These are phyloP conservation scores for Hypericum androsaemum DNA, from an alignment of 345 rosid species.

Conservation along the genomic window DNA sequence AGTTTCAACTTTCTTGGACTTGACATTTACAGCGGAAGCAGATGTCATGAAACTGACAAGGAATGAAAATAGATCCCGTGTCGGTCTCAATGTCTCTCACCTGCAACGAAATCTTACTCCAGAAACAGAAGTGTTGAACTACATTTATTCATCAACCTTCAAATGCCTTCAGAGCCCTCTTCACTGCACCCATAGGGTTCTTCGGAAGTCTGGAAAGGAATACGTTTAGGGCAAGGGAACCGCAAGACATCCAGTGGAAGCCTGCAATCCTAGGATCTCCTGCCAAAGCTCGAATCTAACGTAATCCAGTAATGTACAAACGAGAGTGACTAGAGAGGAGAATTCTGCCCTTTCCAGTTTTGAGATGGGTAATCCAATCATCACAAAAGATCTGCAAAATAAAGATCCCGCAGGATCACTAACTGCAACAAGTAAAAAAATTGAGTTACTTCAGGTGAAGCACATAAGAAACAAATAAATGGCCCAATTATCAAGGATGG, in stretches of 20 bases:
- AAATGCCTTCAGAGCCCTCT: constrained; percentile 6
- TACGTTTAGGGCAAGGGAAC: not conserved
- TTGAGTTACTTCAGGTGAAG: too few species aligned
- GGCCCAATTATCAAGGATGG: too few species aligned
- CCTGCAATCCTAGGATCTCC: constrained; percentile 10
- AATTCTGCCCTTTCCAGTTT: too few species aligned
- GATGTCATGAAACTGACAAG: not conserved
- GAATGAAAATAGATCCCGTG: not conserved
- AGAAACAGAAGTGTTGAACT: constrained; percentile 10
- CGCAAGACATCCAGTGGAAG: not conserved
- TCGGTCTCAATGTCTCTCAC: not conserved
- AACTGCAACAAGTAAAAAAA: too few species aligned
- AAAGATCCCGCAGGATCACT: too few species aligned
- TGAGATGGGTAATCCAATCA: too few species aligned
- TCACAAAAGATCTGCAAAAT: too few species aligned
- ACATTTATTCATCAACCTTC: constrained; percentile 17
- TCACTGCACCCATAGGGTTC: constrained; percentile 5
- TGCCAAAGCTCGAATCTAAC: constrained; percentile 14
- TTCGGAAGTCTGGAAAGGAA: constrained; percentile 4
- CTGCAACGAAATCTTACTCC: not conserved
- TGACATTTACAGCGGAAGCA: too few species aligned
- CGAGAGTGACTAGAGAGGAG: not conserved
- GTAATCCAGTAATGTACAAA: constrained; percentile 23
- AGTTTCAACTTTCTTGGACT: too few species aligned
- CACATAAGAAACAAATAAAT: too few species aligned